Base-by-base conservation (phyloP, 75 land plant genomes). In the Selaginella tamariscina region DNA sequence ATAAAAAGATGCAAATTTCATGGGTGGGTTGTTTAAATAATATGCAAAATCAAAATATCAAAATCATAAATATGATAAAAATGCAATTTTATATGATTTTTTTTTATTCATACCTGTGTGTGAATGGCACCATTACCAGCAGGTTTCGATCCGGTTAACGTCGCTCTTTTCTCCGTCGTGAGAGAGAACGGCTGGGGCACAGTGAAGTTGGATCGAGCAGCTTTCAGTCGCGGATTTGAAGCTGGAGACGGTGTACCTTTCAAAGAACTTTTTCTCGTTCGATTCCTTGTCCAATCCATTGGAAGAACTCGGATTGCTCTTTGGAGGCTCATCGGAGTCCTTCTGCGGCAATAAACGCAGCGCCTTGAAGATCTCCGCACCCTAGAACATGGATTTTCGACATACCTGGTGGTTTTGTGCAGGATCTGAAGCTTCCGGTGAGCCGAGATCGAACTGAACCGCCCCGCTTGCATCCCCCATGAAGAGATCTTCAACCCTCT, bases 141-240 rank as follows among this genome's bases (percentile, higher is more conserved):
- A 15, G 49, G 49, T 15, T 39, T 39, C 15, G 49, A 39, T 39
- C 49, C 49, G 49, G 49, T 15, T 5, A 15, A 5, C 11, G 49
- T 39, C 11, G 49, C 49, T 39, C 49, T 39, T 15, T 39, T 39
- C 49, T 39, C 49, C 11, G 49, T 39, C 49, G 49, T 39, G 49
- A 39, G 49, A 39, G 49, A 39, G 15, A 39, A 39, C 11, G 49
- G 49, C 49, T 39, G 49, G 11, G 49, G 49, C 49, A 39, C 49
- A 39, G 49, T 39, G 49, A 39, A 39, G 49, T 39, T 39, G 49
- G 49, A 39, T 39, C 49, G 49, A 39, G 49, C 5, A 39, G 49
- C 49, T 15, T 39, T 39, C 49, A 39, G 15, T 5, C 49, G 49
- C 5, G 49, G 49, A 39, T 5, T 39, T 15, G 49, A 39, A 5